A percentile compares a stretch with the other conserved stretches of the same genome.
These are phyloP conservation scores for Dysphania ambrosioides DNA, from an alignment of 148 eudicot genomes.

Conservation along the genomic window DNA sequence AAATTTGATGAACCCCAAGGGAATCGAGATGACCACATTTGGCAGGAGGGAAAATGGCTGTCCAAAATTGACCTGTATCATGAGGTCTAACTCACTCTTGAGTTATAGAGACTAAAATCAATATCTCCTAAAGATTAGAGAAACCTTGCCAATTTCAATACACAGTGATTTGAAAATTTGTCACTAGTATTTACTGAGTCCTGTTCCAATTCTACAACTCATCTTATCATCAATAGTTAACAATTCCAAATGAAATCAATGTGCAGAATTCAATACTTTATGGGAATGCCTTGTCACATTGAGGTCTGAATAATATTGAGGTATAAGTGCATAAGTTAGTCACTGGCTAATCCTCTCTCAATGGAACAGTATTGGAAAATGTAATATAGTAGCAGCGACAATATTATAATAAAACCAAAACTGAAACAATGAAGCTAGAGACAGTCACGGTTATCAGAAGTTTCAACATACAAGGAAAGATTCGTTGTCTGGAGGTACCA, in stretches of 20 bases:
- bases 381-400: not conserved
- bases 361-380: not conserved
- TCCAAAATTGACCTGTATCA: not conserved
- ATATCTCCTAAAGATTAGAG: not conserved
- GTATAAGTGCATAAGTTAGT: not conserved
- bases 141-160: not conserved
- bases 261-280: not conserved
- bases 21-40: not conserved
- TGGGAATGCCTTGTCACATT: not conserved
- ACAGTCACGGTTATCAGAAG: not conserved
- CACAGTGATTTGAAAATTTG: not conserved
- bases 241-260: not conserved
- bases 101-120: not conserved
- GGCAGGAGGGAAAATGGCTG: not conserved
- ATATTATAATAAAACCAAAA: not conserved
- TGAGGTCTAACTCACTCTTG: not conserved
- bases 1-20: not conserved
- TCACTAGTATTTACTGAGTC: not conserved
- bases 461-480: conserved; percentile 43
- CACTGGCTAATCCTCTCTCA: not conserved
- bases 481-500: conserved; percentile 25
- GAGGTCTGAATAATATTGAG: not conserved
- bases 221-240: not conserved
- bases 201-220: not conserved
- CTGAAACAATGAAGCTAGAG: not conserved